phyloP scores from a whole-genome alignment of 225 moss, liverwort and hornwort species.

The Climacium dendroides region DNA sequence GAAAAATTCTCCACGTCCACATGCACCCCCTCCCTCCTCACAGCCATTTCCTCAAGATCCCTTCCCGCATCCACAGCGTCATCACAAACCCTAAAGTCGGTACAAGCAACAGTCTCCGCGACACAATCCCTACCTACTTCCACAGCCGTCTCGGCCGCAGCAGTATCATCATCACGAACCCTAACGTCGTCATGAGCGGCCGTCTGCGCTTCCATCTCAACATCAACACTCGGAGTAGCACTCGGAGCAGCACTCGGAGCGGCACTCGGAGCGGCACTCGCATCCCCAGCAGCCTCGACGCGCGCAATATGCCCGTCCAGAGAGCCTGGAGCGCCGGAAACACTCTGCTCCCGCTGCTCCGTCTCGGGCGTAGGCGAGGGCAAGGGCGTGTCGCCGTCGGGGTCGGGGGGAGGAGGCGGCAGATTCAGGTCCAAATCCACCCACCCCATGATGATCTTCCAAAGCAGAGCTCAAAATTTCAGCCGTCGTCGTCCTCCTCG shows the following conservation, averaged over 20 bases:
- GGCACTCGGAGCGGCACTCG: not conserved
- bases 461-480: not conserved
- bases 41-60: not conserved
- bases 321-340: not conserved
- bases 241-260: not conserved
- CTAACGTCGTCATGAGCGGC: not conserved
- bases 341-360: not conserved
- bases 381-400: constrained; percentile 16
- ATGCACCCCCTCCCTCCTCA: not conserved
- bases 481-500: constrained; percentile 9
- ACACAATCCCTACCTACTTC: not conserved
- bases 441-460: constrained; percentile 21
- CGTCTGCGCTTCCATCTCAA: not conserved
- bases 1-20: not conserved
- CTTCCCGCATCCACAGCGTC: not conserved
- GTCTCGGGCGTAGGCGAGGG: constrained; percentile 8
- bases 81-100: constrained; percentile 19
- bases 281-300: not conserved
- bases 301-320: not conserved
- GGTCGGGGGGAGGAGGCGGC: constrained; percentile 45
- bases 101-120: not conserved
- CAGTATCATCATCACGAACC: not conserved
- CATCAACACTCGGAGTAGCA: not conserved
- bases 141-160: not conserved
- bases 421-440: constrained; percentile 55